These are phyloP conservation scores for Rhamnella rubrinervis DNA, from an alignment of 331 rosid species.

Conservation along the genomic window DNA sequence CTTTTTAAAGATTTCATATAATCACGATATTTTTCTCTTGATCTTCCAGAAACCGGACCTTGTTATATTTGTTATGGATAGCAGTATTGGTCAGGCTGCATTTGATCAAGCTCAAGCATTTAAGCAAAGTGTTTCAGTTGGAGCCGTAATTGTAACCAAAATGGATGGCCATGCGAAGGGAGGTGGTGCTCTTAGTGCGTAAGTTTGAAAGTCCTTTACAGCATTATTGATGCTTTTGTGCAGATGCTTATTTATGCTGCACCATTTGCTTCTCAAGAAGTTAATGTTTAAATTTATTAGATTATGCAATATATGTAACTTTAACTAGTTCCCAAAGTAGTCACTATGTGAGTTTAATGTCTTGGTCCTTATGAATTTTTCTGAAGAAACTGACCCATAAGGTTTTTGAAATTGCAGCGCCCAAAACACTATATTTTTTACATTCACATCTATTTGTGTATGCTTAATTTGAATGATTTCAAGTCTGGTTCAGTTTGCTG, in stretches of 20 bases:
- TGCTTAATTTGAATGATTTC: no score
- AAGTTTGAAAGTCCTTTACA: slow-evolving; percentile 29
- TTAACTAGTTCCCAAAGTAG: no score
- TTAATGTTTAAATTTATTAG: no score
- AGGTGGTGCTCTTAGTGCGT: slow-evolving; percentile 91
- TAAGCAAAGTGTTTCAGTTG: slow-evolving; percentile 74
- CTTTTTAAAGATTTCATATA: not conserved
- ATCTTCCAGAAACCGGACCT: slow-evolving; percentile 76
- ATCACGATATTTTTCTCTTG: slow-evolving; percentile 15
- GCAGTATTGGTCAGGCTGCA: slow-evolving; percentile 90
- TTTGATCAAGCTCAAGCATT: slow-evolving; percentile 88
- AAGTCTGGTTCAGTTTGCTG: no score
- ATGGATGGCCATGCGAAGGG: slow-evolving; percentile 95
- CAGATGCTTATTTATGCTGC: not conserved
- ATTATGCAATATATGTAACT: no score
- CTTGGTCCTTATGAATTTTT: not conserved
- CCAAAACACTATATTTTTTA: no score
- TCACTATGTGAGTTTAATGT: no score
- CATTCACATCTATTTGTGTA: no score
- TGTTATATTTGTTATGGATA: slow-evolving; percentile 87
- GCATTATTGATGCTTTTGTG: not conserved
- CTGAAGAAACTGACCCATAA: not conserved
- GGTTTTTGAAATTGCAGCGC: no score
- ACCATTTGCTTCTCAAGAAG: no score
- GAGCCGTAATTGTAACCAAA: slow-evolving; percentile 79